Evolutionary conservation across 176 grass and related monocot species (phyloP).

Genomic region (Bothriochloa decipiens): DNA sequence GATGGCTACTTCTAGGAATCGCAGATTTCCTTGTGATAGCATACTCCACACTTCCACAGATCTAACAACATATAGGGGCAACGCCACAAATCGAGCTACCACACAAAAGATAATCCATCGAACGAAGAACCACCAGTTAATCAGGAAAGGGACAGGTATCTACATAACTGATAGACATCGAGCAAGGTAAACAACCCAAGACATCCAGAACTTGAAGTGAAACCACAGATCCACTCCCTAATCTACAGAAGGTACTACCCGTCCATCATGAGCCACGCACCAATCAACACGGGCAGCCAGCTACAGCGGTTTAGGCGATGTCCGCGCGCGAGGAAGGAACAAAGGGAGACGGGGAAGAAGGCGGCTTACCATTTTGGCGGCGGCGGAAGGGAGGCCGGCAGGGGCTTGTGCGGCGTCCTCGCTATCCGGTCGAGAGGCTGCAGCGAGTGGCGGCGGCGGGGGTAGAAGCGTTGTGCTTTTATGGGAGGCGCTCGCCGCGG

Average conservation of each 20-base stretch:
- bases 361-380: conserved; percentile 52
- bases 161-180: neutral
- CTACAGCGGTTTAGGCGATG: neutral
- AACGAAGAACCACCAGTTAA: neutral
- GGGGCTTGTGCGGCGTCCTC: conserved; percentile 15
- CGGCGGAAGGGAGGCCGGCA: neutral
- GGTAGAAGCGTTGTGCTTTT: conserved; percentile 11
- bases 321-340: too few relatives aligned
- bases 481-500: neutral
- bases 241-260: neutral
- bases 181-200: too few relatives aligned
- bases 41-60: neutral
- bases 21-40: neutral
- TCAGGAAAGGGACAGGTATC: too few relatives aligned
- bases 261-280: neutral
- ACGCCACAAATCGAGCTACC: too few relatives aligned
- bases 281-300: neutral
- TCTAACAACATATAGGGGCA: neutral
- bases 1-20: neutral
- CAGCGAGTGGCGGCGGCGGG: conserved; percentile 15
- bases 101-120: neutral
- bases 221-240: too few relatives aligned
- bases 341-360: too few relatives aligned
- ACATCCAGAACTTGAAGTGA: too few relatives aligned
- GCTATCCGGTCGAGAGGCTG: conserved; percentile 17